These are phyloP conservation scores for Aeschynomene evenia DNA, from an alignment of 306 rosid genomes.

Conservation along the genomic window DNA sequence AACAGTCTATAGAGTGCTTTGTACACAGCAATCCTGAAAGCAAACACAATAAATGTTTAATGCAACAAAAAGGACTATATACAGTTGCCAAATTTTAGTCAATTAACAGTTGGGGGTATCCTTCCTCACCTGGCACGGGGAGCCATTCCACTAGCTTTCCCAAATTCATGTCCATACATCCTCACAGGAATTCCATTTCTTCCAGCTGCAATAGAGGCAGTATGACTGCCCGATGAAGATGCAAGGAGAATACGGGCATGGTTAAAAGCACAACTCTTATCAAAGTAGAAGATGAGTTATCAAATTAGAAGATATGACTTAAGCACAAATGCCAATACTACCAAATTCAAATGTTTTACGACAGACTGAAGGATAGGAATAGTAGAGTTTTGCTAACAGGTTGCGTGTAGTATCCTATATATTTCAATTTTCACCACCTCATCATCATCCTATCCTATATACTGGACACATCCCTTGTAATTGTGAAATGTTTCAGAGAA, in stretches of 20 bases:
- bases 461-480: too few species aligned
- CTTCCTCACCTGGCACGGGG: slow-evolving; percentile 95
- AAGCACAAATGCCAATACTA: background rate
- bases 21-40: slow-evolving; percentile 94
- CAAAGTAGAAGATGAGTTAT: slow-evolving; percentile 28
- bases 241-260: slow-evolving; percentile 14
- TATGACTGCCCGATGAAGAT: slow-evolving; percentile 68
- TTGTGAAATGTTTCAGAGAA: background rate
- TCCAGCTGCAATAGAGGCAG: slow-evolving; percentile 99
- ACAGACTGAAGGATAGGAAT: background rate
- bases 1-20: slow-evolving; percentile 94
- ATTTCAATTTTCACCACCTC: background rate
- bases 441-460: too few species aligned
- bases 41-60: slow-evolving; percentile 25
- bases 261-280: background rate
- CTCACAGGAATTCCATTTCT: slow-evolving; percentile 96
- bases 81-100: slow-evolving; percentile 22
- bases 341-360: background rate
- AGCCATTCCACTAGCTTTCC: slow-evolving; percentile 99
- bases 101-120: slow-evolving; percentile 8
- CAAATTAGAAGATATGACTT: slow-evolving; percentile 30
- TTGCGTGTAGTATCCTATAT: background rate
- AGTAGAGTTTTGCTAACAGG: background rate
- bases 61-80: slow-evolving; percentile 10
- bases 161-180: slow-evolving; percentile 93